Percentiles rank a stretch among this genome's conserved stretches.
Conservation (phyloP, 2,329 filamentous ascomycete species). For the Nothophoma quercina region DNA sequence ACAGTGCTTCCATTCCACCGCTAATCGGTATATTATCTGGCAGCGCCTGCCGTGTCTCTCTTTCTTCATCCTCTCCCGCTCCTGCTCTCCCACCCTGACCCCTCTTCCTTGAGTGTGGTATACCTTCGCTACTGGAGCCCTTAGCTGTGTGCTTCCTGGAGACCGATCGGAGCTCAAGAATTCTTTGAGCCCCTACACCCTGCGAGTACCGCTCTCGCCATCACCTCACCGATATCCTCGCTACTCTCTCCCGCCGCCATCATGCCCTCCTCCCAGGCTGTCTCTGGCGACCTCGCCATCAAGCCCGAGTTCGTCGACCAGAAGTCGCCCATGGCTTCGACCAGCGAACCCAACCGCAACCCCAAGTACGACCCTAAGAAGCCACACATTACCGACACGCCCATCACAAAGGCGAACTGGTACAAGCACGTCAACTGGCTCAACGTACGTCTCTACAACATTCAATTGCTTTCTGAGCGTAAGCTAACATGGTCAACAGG, state of each 20-base stretch:
- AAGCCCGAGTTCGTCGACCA: slow-evolving; percentile 58
- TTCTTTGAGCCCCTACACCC: slow-evolving; percentile 10
- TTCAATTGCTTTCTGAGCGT: neutral
- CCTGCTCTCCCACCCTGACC: slow-evolving; percentile 19
- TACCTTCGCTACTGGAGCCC: slow-evolving; percentile 28
- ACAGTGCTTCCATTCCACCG: slow-evolving; percentile 35
- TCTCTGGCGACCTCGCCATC: slow-evolving; percentile 57
- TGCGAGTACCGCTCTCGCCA: slow-evolving; percentile 28
- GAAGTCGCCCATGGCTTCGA: slow-evolving; percentile 57
- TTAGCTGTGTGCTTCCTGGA: slow-evolving; percentile 22
- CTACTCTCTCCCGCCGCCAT: slow-evolving; percentile 13
- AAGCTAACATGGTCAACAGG: slow-evolving; percentile 63
- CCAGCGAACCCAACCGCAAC: slow-evolving; percentile 61
- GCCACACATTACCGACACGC: slow-evolving; percentile 83
- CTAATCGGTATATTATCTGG: slow-evolving; percentile 37
- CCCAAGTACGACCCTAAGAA: slow-evolving; percentile 70
- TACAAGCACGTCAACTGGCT: slow-evolving; percentile 95
- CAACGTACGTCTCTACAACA: slow-evolving; percentile 64
- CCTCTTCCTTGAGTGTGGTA: slow-evolving; percentile 29
- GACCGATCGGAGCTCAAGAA: slow-evolving; percentile 16
- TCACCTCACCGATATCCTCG: slow-evolving; percentile 22
- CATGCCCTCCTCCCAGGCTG: slow-evolving; percentile 63
- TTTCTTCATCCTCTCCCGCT: slow-evolving; percentile 23
- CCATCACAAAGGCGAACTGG: slow-evolving; percentile 85
- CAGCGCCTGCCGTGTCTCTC: slow-evolving; percentile 16